Conservation (phyloP, 805 yeast genomes). For the Wickerhamomyces queroliae region DNA sequence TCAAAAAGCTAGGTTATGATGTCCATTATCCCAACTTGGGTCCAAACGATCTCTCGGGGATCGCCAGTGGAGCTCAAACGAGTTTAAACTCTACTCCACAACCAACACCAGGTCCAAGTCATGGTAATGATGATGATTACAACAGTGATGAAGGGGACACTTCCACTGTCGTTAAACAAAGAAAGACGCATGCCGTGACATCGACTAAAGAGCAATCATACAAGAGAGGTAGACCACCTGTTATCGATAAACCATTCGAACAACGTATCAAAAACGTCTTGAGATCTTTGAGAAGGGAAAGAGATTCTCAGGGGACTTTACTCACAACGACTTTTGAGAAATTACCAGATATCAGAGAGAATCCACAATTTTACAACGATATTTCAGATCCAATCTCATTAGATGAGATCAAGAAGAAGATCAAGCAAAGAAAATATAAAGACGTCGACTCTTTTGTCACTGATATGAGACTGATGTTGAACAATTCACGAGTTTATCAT, state of each 20-base stretch:
- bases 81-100: not conserved
- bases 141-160: constrained; percentile 1
- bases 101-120: not conserved
- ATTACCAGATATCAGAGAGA: constrained; percentile 58
- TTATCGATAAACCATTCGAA: constrained; percentile 87
- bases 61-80: constrained; percentile 11
- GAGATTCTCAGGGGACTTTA: constrained; percentile 42
- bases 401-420: constrained; percentile 71
- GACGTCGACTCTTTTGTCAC: constrained; percentile 69
- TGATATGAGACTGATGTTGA: constrained; percentile 71
- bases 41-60: constrained; percentile 9
- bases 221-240: constrained; percentile 87
- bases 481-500: constrained; percentile 49
- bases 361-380: constrained; percentile 39
- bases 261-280: constrained; percentile 84
- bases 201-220: constrained; percentile 18
- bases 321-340: constrained; percentile 70
- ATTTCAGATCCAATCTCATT: constrained; percentile 59
- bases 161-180: constrained; percentile 2
- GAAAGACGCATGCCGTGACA: constrained; percentile 4
- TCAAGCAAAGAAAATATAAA: constrained; percentile 78
- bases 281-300: constrained; percentile 72
- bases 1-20: constrained; percentile 27
- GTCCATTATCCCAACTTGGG: constrained; percentile 34
- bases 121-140: constrained; percentile 2